Evolutionary conservation across 345 rosid species (phyloP).

Genomic region (Pistacia atlantica): DNA sequence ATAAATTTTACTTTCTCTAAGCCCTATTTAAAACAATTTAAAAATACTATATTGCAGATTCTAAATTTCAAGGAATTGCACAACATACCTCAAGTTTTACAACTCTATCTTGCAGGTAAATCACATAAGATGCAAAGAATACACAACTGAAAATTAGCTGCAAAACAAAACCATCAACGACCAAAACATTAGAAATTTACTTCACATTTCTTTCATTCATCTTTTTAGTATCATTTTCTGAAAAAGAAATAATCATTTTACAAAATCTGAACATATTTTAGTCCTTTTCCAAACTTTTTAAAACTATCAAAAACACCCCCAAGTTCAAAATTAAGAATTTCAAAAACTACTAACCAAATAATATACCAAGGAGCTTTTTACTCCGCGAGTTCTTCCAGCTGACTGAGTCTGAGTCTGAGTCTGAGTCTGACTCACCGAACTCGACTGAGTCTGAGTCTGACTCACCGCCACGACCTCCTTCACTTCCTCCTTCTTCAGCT

Average conservation of each 20-base stretch:
- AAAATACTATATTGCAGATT: neutral
- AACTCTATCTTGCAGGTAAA: slow-evolving; percentile 52
- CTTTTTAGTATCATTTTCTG: too few relatives aligned
- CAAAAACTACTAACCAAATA: slow-evolving; percentile 36
- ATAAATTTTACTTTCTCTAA: too few relatives aligned
- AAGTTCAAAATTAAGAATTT: neutral
- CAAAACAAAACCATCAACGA: slow-evolving; percentile 25
- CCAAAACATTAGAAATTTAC: neutral
- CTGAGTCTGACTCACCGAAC: slow-evolving; percentile 28
- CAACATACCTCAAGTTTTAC: slow-evolving; percentile 62
- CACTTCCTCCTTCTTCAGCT: slow-evolving; percentile 24
- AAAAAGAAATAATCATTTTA: too few relatives aligned
- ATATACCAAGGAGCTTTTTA: slow-evolving; percentile 33
- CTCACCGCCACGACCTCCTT: slow-evolving; percentile 29
- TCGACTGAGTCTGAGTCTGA: slow-evolving; percentile 24
- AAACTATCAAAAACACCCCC: too few relatives aligned
- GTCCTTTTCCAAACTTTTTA: neutral
- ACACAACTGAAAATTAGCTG: slow-evolving; percentile 62
- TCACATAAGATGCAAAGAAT: slow-evolving; percentile 45
- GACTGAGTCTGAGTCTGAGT: slow-evolving; percentile 23
- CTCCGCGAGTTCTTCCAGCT: slow-evolving; percentile 33
- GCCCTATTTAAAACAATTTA: neutral
- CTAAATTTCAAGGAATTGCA: neutral
- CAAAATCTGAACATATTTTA: too few relatives aligned
- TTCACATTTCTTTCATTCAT: neutral